Conservation (phyloP, 345 rosid species). For the Stellera chamaejasme region DNA sequence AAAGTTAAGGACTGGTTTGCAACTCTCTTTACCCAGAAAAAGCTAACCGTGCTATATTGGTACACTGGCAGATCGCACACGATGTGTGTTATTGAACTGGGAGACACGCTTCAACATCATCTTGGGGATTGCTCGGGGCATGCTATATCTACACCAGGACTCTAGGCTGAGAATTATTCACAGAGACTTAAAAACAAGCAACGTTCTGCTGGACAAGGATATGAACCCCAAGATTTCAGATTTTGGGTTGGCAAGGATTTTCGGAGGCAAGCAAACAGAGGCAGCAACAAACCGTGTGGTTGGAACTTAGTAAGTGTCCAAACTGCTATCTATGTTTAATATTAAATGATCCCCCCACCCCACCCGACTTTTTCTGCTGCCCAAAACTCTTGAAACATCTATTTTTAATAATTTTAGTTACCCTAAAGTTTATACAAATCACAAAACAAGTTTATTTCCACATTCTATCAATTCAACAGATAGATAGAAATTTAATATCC, state of each 20-base stretch:
- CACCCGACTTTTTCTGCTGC: too few relatives aligned
- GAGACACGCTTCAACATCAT: conserved; percentile 10
- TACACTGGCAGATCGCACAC: conserved; percentile 4
- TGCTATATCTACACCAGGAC: conserved; percentile 16
- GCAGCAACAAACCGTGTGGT: conserved; percentile 9
- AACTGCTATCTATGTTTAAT: too few relatives aligned
- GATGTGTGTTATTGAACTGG: conserved; percentile 11
- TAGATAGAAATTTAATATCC: too few relatives aligned
- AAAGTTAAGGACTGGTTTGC: too few relatives aligned
- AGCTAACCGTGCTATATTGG: too few relatives aligned
- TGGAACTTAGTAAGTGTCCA: conserved; percentile 12
- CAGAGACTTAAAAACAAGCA: conserved; percentile 14
- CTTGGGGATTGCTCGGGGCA: conserved; percentile 11
- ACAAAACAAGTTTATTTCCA: too few relatives aligned
- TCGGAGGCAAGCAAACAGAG: conserved; percentile 13
- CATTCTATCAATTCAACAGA: too few relatives aligned
- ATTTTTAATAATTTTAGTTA: too few relatives aligned
- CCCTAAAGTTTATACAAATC: too few relatives aligned
- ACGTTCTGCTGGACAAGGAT: conserved; percentile 12
- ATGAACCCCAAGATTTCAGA: conserved; percentile 15
- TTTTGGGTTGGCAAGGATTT: conserved; percentile 15
- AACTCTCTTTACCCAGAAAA: too few relatives aligned
- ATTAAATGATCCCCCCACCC: too few relatives aligned
- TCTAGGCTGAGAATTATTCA: conserved; percentile 16
- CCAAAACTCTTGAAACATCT: too few relatives aligned